phyloP scores from a whole-genome alignment of 2,329 filamentous ascomycete genomes.

The Hypomyces rosellus region DNA sequence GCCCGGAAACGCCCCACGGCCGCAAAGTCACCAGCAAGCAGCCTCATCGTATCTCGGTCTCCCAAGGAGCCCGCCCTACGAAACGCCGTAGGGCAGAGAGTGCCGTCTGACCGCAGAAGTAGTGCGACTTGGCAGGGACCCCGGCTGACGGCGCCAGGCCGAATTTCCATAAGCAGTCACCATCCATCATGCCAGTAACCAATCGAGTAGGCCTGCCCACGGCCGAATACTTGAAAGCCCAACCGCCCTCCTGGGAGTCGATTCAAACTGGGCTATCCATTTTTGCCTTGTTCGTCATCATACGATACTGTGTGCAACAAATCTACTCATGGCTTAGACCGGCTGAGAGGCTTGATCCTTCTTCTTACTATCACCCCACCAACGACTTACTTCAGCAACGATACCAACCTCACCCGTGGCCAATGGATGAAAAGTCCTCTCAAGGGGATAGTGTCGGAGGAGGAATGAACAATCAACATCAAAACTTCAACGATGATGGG shows the following conservation, averaged over 20 bases:
- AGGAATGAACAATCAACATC: constrained; percentile 9
- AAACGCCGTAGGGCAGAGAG: constrained; percentile 25
- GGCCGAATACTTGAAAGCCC: constrained; percentile 21
- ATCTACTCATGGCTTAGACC: constrained; percentile 23
- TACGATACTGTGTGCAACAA: constrained; percentile 23
- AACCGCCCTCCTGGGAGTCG: constrained; percentile 23
- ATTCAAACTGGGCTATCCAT: constrained; percentile 25
- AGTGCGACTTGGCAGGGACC: constrained; percentile 26
- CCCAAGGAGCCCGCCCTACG: constrained; percentile 20
- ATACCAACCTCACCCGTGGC: constrained; percentile 16
- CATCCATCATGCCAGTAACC: constrained; percentile 25
- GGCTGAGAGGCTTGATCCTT: constrained; percentile 17
- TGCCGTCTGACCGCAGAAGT: constrained; percentile 30
- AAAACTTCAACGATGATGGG: constrained; percentile 11
- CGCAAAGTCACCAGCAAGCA: constrained; percentile 7
- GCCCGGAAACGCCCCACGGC: constrained; percentile 4
- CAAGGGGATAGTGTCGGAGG: neutral
- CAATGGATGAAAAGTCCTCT: constrained; percentile 22
- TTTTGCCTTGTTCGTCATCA: constrained; percentile 30
- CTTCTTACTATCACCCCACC: constrained; percentile 9
- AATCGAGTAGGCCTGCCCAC: constrained; percentile 26
- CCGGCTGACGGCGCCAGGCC: constrained; percentile 27
- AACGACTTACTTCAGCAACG: constrained; percentile 16
- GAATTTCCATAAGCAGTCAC: constrained; percentile 23
- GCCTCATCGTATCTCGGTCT: constrained; percentile 6